Percentiles rank a stretch among this genome's conserved stretches.
These are phyloP conservation scores for Dactylonectria macrodidyma DNA, from an alignment of 2,329 filamentous ascomycete genomes.

Conservation along the genomic window DNA sequence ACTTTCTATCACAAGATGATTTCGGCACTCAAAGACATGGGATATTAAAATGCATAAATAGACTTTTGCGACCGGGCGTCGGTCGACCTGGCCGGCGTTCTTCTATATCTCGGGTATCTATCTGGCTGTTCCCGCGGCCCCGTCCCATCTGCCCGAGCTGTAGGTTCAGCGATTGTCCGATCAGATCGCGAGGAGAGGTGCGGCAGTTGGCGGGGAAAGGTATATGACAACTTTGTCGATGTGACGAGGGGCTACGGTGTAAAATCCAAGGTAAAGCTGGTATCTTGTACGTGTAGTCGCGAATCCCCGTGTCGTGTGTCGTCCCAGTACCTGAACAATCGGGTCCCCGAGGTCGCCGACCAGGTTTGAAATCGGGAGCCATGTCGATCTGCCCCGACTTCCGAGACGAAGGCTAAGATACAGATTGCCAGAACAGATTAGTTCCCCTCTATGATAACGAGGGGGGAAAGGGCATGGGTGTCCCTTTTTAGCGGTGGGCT, in stretches of 20 bases:
- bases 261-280: background rate
- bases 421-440: too few relatives aligned
- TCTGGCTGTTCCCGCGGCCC: too few relatives aligned
- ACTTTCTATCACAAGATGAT: background rate
- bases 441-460: too few relatives aligned
- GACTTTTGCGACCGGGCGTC: too few relatives aligned
- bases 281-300: background rate
- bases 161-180: background rate
- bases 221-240: background rate
- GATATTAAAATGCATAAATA: too few relatives aligned
- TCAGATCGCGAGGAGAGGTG: background rate
- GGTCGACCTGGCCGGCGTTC: too few relatives aligned
- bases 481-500: background rate
- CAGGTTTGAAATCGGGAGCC: background rate
- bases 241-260: background rate
- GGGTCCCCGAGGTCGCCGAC: background rate
- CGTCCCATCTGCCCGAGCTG: background rate
- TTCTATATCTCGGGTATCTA: too few relatives aligned
- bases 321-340: background rate
- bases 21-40: background rate
- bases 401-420: too few relatives aligned
- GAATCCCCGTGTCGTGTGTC: background rate
- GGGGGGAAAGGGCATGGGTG: background rate
- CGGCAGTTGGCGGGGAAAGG: background rate
- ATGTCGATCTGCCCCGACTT: too few relatives aligned